These are phyloP conservation scores for Takakia lepidozioides DNA, from an alignment of 225 moss, liverwort and hornwort species.

Conservation along the genomic window DNA sequence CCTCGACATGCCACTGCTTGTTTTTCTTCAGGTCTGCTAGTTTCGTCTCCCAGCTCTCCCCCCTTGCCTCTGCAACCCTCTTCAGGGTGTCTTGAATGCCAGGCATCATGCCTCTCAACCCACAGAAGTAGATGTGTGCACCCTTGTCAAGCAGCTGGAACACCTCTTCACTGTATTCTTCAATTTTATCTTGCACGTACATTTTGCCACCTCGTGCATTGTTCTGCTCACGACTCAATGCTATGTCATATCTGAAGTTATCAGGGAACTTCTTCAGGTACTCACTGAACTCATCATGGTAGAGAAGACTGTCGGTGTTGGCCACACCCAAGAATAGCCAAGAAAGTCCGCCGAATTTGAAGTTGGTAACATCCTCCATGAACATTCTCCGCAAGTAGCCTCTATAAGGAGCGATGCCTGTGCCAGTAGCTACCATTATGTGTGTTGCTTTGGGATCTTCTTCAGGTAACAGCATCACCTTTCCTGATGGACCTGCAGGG, in stretches of 20 bases:
- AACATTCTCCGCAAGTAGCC: constrained; percentile 86
- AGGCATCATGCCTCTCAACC: constrained; percentile 96
- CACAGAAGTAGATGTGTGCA: constrained; percentile 98
- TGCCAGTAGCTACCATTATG: constrained; percentile 98
- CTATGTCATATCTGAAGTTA: constrained; percentile 84
- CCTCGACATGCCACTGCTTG: constrained; percentile 99
- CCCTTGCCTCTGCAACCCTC: constrained; percentile 73
- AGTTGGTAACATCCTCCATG: constrained; percentile 78
- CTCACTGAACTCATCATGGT: constrained; percentile 66
- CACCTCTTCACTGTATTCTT: constrained; percentile 80
- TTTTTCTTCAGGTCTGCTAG: constrained; percentile 74
- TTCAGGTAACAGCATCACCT: constrained; percentile 85
- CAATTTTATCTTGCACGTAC: constrained; percentile 99
- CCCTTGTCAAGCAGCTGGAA: constrained; percentile 78
- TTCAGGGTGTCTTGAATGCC: constrained; percentile 88
- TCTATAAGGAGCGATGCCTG: constrained; percentile 96
- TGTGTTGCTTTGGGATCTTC: constrained; percentile 64
- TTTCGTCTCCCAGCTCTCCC: constrained; percentile 74
- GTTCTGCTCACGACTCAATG: constrained; percentile 80
- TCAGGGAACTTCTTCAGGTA: constrained; percentile 52
- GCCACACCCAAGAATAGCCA: constrained; percentile 98
- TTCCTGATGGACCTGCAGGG: constrained; percentile 69
- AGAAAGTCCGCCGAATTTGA: constrained; percentile 76
- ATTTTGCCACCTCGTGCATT: constrained; percentile 76
- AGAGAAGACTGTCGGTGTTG: constrained; percentile 78